Evolutionary conservation across 2,329 filamentous ascomycete genomes (phyloP).

Genomic region (Aureobasidium sp.): DNA sequence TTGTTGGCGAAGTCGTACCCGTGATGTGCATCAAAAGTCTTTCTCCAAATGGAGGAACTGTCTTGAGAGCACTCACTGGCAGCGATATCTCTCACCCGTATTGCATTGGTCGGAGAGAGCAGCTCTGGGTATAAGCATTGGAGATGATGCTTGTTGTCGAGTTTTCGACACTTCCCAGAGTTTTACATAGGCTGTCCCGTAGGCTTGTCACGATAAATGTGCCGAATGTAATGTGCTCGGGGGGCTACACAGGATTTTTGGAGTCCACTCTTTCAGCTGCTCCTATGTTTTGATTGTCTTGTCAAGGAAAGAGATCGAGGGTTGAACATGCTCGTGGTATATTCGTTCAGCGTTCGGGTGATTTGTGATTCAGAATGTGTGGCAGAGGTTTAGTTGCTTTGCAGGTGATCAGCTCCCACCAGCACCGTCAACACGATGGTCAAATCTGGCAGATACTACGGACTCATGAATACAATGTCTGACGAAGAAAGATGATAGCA

Average conservation of each 20-base stretch:
- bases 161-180: background rate
- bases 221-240: no score
- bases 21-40: background rate
- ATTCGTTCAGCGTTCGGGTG: background rate
- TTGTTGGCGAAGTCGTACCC: background rate
- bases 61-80: background rate
- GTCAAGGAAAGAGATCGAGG: no score
- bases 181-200: background rate
- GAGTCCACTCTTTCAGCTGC: no score
- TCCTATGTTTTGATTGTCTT: no score
- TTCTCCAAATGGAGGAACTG: background rate
- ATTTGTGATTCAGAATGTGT: background rate
- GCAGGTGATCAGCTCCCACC: background rate
- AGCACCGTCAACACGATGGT: background rate
- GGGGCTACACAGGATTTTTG: no score
- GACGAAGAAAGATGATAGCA: background rate
- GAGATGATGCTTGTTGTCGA: background rate
- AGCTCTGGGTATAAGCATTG: background rate
- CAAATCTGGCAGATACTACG: background rate
- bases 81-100: background rate
- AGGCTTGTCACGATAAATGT: background rate
- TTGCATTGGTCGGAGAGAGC: no score
- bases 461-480: background rate
- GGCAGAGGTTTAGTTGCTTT: background rate
- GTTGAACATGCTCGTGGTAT: no score